Percentiles rank a stretch among this genome's conserved stretches.
These are phyloP conservation scores for Acacia confusa DNA, from an alignment of 306 rosid species.

Conservation along the genomic window DNA sequence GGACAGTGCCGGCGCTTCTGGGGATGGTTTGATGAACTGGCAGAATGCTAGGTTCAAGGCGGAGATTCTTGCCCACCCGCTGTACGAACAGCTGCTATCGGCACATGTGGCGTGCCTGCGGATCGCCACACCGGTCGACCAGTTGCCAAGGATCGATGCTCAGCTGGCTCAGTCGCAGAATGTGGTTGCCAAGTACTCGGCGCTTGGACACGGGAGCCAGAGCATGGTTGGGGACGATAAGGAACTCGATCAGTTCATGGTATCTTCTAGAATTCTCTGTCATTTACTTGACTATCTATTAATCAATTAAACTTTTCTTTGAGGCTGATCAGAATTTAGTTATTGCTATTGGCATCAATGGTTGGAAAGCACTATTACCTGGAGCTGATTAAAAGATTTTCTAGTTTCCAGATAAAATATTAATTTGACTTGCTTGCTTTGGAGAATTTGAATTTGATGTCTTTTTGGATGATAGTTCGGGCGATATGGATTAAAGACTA, in stretches of 20 bases:
- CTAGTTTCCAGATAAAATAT: neutral
- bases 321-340: neutral
- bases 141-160: conserved; percentile 93
- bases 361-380: neutral
- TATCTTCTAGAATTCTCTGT: conserved; percentile 29
- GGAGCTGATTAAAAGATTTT: neutral
- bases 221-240: conserved; percentile 68
- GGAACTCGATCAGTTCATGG: conserved; percentile 96
- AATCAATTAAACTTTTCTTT: neutral
- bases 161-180: conserved; percentile 93
- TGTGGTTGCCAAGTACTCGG: conserved; percentile 89
- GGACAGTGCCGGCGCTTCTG: conserved; percentile 42
- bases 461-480: neutral
- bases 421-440: conserved; percentile 12
- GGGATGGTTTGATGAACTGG: conserved; percentile 67
- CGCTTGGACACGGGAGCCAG: conserved; percentile 52
- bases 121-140: conserved; percentile 98
- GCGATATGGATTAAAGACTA: neutral
- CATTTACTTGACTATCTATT: neutral
- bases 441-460: neutral
- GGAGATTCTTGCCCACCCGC: conserved; percentile 83
- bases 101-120: conserved; percentile 94
- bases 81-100: conserved; percentile 85
- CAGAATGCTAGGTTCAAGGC: conserved; percentile 79
- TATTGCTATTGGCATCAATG: neutral